Conservation (phyloP, 2,329 filamentous ascomycete species). For the Xenoacremonium recifei region DNA sequence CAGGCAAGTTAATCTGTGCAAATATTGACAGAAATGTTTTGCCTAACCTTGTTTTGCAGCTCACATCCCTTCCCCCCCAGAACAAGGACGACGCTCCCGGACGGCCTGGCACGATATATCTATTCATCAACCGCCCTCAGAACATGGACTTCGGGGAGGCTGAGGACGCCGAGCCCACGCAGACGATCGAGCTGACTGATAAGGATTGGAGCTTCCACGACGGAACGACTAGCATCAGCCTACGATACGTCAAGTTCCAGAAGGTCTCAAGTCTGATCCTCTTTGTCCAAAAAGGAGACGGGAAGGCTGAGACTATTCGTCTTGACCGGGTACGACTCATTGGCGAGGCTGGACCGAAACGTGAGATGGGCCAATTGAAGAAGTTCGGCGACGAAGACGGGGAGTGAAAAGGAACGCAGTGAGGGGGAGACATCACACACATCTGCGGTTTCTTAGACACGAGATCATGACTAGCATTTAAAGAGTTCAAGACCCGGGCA, state of each 20-base stretch:
- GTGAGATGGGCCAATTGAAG: constrained; percentile 90
- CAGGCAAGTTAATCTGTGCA: constrained; percentile 48
- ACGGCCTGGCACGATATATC: constrained; percentile 77
- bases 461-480: constrained; percentile 3
- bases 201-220: constrained; percentile 83
- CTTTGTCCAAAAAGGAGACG: constrained; percentile 85
- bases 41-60: constrained; percentile 47
- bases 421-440: too few relatives aligned
- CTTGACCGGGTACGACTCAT: constrained; percentile 77
- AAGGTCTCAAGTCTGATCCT: constrained; percentile 83
- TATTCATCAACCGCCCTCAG: constrained; percentile 86
- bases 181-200: constrained; percentile 71
- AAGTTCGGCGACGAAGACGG: constrained; percentile 80
- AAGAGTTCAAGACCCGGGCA: constrained; percentile 4
- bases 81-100: constrained; percentile 75
- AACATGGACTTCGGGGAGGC: constrained; percentile 95
- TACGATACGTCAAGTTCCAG: constrained; percentile 97
- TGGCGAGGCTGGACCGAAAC: constrained; percentile 87
- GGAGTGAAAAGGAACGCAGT: constrained; percentile 5
- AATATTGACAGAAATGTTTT: background rate
- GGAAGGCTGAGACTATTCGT: constrained; percentile 79
- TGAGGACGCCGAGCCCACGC: constrained; percentile 78
- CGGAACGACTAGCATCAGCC: constrained; percentile 67
- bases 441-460: background rate
- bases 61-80: constrained; percentile 75